A percentile compares a stretch with the other conserved stretches of the same genome.
phyloP scores from a whole-genome alignment of 1,284 basidiomycete species.

The Anthracocystis panici-leucophaei region DNA sequence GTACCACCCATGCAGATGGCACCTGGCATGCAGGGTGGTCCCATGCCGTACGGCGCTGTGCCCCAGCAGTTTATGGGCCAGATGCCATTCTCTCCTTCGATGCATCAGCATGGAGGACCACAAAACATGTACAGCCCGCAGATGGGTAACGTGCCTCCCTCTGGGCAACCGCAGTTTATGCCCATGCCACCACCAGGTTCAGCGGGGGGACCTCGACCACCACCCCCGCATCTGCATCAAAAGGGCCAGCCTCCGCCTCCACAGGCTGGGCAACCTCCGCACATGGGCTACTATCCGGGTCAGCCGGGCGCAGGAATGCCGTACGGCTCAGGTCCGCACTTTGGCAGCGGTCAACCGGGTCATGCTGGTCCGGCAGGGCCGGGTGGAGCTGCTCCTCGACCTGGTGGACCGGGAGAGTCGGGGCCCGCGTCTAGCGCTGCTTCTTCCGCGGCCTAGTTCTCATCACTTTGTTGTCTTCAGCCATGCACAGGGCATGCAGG shows the following conservation, averaged over 20 bases:
- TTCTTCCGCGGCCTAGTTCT: constrained; percentile 31
- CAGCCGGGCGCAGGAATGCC: constrained; percentile 26
- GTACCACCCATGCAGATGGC: constrained; percentile 41
- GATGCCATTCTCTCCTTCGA: constrained; percentile 59
- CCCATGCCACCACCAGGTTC: constrained; percentile 50
- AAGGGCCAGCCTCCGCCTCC: constrained; percentile 29
- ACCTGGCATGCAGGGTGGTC: constrained; percentile 39
- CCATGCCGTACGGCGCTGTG: constrained; percentile 50
- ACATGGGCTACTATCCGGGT: constrained; percentile 36
- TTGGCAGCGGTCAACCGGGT: constrained; percentile 18
- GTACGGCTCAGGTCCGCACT: constrained; percentile 29
- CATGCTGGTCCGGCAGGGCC: constrained; percentile 22
- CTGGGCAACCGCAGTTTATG: constrained; percentile 42
- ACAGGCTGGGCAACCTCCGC: constrained; percentile 27
- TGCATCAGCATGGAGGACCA: constrained; percentile 55
- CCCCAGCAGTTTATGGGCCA: constrained; percentile 56
- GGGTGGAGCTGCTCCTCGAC: constrained; percentile 11
- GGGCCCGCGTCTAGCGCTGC: constrained; percentile 37
- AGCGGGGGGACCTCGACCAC: constrained; percentile 38
- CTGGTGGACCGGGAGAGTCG: constrained; percentile 13
- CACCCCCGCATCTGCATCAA: constrained; percentile 46
- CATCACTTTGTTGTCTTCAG: constrained; percentile 3
- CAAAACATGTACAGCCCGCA: constrained; percentile 62
- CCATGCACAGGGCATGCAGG: neutral
- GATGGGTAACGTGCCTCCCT: constrained; percentile 50